Conservation (phyloP, 2,329 filamentous ascomycete species). For the Apiospora kogelbergensis region DNA sequence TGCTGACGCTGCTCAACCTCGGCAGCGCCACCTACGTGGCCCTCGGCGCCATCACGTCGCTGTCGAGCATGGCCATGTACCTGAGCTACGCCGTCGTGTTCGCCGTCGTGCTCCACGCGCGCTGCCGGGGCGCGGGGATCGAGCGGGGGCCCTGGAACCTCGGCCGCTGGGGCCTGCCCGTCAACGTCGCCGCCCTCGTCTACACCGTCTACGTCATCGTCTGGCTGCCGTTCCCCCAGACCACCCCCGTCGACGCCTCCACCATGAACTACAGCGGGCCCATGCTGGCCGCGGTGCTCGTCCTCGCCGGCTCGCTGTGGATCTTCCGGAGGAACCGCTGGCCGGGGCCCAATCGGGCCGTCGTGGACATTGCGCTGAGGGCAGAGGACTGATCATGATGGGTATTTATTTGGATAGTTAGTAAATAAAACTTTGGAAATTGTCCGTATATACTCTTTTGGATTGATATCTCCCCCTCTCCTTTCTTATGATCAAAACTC, state of each 20-base stretch:
- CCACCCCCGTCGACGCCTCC: constrained; percentile 11
- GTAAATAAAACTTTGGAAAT: background rate
- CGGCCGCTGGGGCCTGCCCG: constrained; percentile 7
- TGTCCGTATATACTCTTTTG: background rate
- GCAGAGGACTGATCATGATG: background rate
- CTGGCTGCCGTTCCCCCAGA: constrained; percentile 14
- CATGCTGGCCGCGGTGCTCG: constrained; percentile 10
- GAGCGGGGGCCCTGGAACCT: constrained; percentile 11
- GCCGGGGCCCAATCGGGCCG: constrained; percentile 11
- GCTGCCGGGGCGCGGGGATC: background rate
- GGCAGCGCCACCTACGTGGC: constrained; percentile 14
- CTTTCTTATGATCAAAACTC: background rate
- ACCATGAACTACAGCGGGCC: constrained; percentile 16
- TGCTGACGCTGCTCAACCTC: constrained; percentile 15
- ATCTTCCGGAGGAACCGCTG: constrained; percentile 8
- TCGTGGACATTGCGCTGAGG: constrained; percentile 5
- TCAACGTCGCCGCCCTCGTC: constrained; percentile 13
- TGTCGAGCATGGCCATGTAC: constrained; percentile 16
- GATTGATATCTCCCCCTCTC: background rate
- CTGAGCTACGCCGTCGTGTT: constrained; percentile 15
- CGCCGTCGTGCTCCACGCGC: constrained; percentile 9
- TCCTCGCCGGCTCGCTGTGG: constrained; percentile 4
- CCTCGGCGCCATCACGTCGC: constrained; percentile 15
- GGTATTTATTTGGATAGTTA: background rate
- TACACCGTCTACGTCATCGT: constrained; percentile 15